Evolutionary conservation across 129 eudicot species (phyloP), one percentile per base, ranked within the genome.

Genomic region (Rutidosis leptorrhynchoides): DNA sequence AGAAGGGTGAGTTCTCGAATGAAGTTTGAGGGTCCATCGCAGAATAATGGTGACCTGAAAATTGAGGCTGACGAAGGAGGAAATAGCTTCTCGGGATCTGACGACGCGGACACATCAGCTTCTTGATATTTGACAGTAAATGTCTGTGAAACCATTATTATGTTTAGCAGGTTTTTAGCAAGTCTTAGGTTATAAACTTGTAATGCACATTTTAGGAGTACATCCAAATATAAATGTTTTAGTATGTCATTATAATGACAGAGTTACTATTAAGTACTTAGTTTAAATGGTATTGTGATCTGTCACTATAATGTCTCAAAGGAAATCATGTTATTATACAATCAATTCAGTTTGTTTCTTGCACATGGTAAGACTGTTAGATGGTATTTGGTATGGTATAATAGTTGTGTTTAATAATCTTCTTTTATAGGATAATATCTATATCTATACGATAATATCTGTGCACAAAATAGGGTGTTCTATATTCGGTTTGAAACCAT

Each of bases 51-150:
- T 58, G 79, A 57, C 58, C 61, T 26, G 53, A 74, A 66, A 48
- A 62, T 67, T 70, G 95, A 86, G 61, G 84, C 33, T 1, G 87
- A 83, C 61, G 80, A 62, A 58, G 86, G 81, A 72, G 75, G 68
- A 57, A 80, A 76, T 45, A 81, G 84, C 67, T 73, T 77, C 59
- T 83, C 95, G 12, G 90, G 80, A 28, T 90, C 95, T 1, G 91
- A 80, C 53, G 91, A 75, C 11, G 69, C 23, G 20, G 77, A 78
- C 33, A 71, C 67, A 27, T 74, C 72, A 0, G 54, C 58, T 37
- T 74, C 76, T 48, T 74, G 69, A 81, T 33, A 68, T 51, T 59
- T 20, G 22, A 28, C 14, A n/a, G 17, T 20, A 6, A 7, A 22
- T 42, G 11, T 37, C 21, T 20, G 30, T 21, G 15, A 22, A 62